Evolutionary conservation across 2,329 filamentous ascomycete genomes (phyloP).

Genomic region (Alternaria gaisen): DNA sequence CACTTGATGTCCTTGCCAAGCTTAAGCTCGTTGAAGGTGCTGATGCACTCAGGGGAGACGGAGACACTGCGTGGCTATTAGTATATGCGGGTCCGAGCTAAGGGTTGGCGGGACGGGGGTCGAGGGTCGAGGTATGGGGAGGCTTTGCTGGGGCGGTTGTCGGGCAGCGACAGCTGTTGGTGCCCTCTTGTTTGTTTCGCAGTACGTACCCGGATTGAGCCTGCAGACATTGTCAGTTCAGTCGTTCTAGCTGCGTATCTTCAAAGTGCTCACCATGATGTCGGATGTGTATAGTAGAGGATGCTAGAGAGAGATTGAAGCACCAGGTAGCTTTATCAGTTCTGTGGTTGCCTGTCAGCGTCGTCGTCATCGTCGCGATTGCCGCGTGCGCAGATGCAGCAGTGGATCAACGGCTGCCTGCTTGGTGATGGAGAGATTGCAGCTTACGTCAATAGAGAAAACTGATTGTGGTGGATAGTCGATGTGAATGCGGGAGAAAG

Average conservation of each 20-base stretch:
- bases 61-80: constrained; percentile 65
- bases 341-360: constrained; percentile 48
- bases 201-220: constrained; percentile 56
- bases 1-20: constrained; percentile 79
- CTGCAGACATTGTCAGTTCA: constrained; percentile 39
- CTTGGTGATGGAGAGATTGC: constrained; percentile 5
- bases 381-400: constrained; percentile 17
- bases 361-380: constrained; percentile 47
- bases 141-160: constrained; percentile 16
- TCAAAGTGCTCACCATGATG: constrained; percentile 47
- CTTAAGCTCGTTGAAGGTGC: constrained; percentile 81
- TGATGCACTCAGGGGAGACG: constrained; percentile 75
- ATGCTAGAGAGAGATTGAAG: constrained; percentile 25
- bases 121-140: constrained; percentile 10
- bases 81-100: constrained; percentile 13
- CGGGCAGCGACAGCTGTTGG: constrained; percentile 25
- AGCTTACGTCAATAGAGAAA: constrained; percentile 41
- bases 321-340: constrained; percentile 47
- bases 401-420: constrained; percentile 32
- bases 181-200: constrained; percentile 21
- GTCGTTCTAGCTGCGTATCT: neutral
- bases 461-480: constrained; percentile 29
- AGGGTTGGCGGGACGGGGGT: neutral
- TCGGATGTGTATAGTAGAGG: constrained; percentile 33
- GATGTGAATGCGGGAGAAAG: constrained; percentile 25